phyloP scores from a whole-genome alignment of 1,284 basidiomycete species.

The Takashimella tepidaria region DNA sequence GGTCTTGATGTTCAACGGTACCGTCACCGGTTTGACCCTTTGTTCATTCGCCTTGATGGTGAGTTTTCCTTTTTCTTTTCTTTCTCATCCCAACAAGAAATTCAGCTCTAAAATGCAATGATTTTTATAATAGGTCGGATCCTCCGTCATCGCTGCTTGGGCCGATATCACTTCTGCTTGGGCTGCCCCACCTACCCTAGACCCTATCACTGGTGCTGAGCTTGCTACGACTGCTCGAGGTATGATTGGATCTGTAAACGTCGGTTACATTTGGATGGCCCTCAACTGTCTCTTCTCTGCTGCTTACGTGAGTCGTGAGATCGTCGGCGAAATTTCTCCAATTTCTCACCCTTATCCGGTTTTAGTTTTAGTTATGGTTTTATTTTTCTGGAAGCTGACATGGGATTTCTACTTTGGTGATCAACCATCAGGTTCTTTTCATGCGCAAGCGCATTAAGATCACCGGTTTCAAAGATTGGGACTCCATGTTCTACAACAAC shows the following conservation, averaged over 20 bases:
- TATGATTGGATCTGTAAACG: constrained; percentile 56
- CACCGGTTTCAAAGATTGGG: constrained; percentile 99
- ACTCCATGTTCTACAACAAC: constrained; percentile 99
- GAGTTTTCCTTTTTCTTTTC: not conserved
- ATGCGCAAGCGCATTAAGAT: constrained; percentile 98
- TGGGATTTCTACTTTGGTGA: not conserved
- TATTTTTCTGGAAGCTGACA: no score
- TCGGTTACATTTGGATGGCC: constrained; percentile 96
- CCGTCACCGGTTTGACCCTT: constrained; percentile 80
- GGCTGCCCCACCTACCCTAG: constrained; percentile 24
- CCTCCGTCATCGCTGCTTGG: constrained; percentile 95
- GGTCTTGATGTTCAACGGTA: constrained; percentile 92
- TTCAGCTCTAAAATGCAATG: not conserved
- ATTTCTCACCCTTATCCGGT: no score
- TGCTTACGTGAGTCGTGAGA: constrained; percentile 65
- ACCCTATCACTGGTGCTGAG: constrained; percentile 40
- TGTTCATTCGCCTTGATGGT: constrained; percentile 92
- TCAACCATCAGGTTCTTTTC: constrained; percentile 64
- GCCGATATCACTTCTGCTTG: constrained; percentile 63
- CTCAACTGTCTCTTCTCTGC: constrained; percentile 88
- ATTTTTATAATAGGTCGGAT: constrained; percentile 61
- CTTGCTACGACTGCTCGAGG: constrained; percentile 19
- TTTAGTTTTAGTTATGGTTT: no score
- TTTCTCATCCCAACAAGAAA: no score
- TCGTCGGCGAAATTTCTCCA: no score